Conservation (phyloP, 148 eudicot genomes). For the Camellia lanceoleosa region DNA sequence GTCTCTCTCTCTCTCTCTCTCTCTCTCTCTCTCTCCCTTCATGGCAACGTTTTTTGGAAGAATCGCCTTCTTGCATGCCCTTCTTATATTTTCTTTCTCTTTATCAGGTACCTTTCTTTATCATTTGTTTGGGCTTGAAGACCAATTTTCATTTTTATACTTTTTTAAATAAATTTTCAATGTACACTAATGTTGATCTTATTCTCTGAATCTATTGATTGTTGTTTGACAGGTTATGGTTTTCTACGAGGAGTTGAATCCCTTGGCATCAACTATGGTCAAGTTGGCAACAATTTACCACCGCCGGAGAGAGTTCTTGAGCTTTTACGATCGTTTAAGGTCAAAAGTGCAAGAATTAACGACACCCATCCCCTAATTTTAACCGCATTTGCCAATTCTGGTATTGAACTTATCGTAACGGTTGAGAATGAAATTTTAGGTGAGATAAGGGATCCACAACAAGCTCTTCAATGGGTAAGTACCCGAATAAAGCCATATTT, state of each 20-base stretch:
- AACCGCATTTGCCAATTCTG: constrained; percentile 56
- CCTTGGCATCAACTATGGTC: constrained; percentile 77
- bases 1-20: too few species aligned
- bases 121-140: not conserved
- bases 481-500: constrained; percentile 53
- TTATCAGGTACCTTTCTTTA: constrained; percentile 30
- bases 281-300: constrained; percentile 65
- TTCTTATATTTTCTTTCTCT: constrained; percentile 21
- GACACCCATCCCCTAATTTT: constrained; percentile 70
- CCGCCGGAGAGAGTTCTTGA: constrained; percentile 48
- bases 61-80: constrained; percentile 13
- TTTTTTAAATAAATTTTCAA: not conserved
- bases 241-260: constrained; percentile 29
- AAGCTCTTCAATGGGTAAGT: constrained; percentile 64
- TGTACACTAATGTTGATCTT: not conserved
- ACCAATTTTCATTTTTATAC: not conserved
- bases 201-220: not conserved
- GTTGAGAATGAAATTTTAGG: constrained; percentile 58
- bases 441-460: constrained; percentile 38
- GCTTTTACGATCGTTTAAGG: constrained; percentile 38
- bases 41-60: constrained; percentile 23
- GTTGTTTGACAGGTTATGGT: not conserved
- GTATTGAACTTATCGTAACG: constrained; percentile 59
- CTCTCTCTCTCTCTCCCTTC: constrained; percentile 20
- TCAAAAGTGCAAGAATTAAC: constrained; percentile 62